Percentiles rank a stretch among this genome's conserved stretches.
phyloP scores from a whole-genome alignment of 768 basidiomycete species.

The Trametes punicea region DNA sequence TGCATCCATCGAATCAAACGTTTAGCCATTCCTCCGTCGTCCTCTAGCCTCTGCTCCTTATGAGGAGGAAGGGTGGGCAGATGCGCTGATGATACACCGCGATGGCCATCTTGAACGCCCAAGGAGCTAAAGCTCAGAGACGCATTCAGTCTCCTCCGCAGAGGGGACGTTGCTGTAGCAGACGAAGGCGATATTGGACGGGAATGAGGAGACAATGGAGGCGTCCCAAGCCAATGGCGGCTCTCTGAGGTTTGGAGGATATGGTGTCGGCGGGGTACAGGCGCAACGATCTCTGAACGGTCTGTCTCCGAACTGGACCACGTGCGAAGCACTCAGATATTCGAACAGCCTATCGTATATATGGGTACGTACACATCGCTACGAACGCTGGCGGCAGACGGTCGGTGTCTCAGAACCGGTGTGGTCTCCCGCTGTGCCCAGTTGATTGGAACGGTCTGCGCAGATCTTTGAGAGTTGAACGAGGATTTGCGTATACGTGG shows the following conservation, averaged over 20 bases:
- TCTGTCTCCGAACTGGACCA: slow-evolving; percentile 31
- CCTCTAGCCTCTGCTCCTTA: slow-evolving; percentile 16
- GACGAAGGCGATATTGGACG: slow-evolving; percentile 46
- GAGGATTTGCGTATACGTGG: slow-evolving; percentile 11
- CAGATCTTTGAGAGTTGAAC: slow-evolving; percentile 16
- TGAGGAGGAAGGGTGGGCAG: background rate
- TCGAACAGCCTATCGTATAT: background rate
- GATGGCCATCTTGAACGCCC: slow-evolving; percentile 34
- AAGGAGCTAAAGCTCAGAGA: slow-evolving; percentile 44
- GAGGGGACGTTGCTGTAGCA: slow-evolving; percentile 29
- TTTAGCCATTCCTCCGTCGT: slow-evolving; percentile 45
- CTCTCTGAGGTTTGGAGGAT: slow-evolving; percentile 54
- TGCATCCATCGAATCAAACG: slow-evolving; percentile 83
- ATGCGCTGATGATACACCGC: slow-evolving; percentile 21
- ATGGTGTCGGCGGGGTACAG: slow-evolving; percentile 63
- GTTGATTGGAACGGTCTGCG: slow-evolving; percentile 10
- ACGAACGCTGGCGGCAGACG: slow-evolving; percentile 17
- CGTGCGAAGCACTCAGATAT: background rate
- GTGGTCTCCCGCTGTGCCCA: slow-evolving; percentile 19
- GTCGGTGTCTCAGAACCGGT: slow-evolving; percentile 17
- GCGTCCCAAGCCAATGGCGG: slow-evolving; percentile 56
- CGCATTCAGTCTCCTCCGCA: slow-evolving; percentile 16
- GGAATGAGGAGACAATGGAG: slow-evolving; percentile 44
- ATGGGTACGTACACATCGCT: slow-evolving; percentile 23
- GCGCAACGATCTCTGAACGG: slow-evolving; percentile 52